These are phyloP conservation scores for Aspergillus clavatus DNA, from an alignment of 2,329 filamentous ascomycete genomes.

Conservation along the genomic window DNA sequence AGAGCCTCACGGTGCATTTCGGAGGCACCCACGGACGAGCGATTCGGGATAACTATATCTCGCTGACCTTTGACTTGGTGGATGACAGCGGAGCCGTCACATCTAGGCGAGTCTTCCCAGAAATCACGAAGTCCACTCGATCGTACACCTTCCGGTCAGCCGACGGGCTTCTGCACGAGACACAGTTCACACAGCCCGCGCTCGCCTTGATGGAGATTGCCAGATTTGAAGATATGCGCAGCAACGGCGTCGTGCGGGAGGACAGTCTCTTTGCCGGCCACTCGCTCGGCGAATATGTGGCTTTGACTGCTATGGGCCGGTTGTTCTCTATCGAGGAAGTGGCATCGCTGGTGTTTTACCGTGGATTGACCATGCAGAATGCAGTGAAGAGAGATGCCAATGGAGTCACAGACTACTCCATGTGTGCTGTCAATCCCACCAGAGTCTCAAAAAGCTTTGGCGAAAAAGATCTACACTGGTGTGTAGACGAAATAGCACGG, in stretches of 20 bases:
- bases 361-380: conserved; percentile 95
- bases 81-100: conserved; percentile 80
- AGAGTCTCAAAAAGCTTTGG: conserved; percentile 95
- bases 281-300: conserved; percentile 94
- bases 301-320: conserved; percentile 84
- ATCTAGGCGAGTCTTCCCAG: conserved; percentile 95
- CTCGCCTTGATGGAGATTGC: conserved; percentile 98
- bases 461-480: conserved; percentile 13
- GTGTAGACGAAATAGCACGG: conserved; percentile 73
- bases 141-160: conserved; percentile 97
- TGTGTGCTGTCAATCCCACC: conserved; percentile 96
- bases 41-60: conserved; percentile 96
- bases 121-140: conserved; percentile 77
- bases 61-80: conserved; percentile 96
- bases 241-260: conserved; percentile 84
- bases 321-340: conserved; percentile 95
- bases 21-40: conserved; percentile 90
- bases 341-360: conserved; percentile 96
- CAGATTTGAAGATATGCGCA: conserved; percentile 94
- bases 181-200: conserved; percentile 94
- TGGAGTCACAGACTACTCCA: conserved; percentile 91
- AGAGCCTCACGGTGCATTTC: conserved; percentile 94
- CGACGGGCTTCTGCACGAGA: conserved; percentile 84
- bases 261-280: conserved; percentile 95
- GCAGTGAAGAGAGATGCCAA: conserved; percentile 87